Base-by-base conservation (phyloP, 169 alveolate genomes). In the Plasmodium cynomolgi region DNA sequence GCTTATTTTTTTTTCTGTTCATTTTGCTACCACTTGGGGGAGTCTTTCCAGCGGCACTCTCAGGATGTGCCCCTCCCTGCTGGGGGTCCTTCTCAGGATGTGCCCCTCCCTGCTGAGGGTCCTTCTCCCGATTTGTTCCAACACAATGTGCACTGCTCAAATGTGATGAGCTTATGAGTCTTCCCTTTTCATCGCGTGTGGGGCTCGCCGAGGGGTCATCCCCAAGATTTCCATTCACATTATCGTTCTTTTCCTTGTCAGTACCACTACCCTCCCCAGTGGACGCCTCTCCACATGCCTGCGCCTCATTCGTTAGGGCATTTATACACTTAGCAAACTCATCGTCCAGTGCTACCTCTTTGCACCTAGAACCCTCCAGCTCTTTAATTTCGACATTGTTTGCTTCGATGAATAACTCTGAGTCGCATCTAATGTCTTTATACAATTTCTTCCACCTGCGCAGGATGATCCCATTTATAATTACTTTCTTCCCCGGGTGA, bases 401-500 rank as follows among this genome's bases (percentile, higher is more conserved):
- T 4, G 96, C 97, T 62, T 96, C 97, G 58, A 96, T 47, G 44
- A 96, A 96, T 29, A 96, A 58, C 58, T 96, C 96, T 6, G 96
- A 23, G 20, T 93, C 97, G 84, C 97, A 96, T 77, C 96, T 92
- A 47, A 83, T 90, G 56, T 96, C 97, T 58, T 44, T 77, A 13
- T 93, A 92, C 29, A 96, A 80, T 31, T 75, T 92, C 26, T 77
- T 84, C 97, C 97, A 96, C 37, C 97, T 81, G 26, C 97, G 68
- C 34, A 84, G 74, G 15, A 96, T 93, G 3, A 96, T 93, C 23
- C 95, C 97, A 47, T 86, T 79, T 33, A 96, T 86, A 68, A 95
- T 95, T 1, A 96, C 95, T 5, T 85, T 96, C 82, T 96, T 96
- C 9, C 97, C 97, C 33, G 97, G 97, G 74, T 90, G 77, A 79